Conservation (phyloP, 768 basidiomycete genomes). For the Boletus subparvulus region DNA sequence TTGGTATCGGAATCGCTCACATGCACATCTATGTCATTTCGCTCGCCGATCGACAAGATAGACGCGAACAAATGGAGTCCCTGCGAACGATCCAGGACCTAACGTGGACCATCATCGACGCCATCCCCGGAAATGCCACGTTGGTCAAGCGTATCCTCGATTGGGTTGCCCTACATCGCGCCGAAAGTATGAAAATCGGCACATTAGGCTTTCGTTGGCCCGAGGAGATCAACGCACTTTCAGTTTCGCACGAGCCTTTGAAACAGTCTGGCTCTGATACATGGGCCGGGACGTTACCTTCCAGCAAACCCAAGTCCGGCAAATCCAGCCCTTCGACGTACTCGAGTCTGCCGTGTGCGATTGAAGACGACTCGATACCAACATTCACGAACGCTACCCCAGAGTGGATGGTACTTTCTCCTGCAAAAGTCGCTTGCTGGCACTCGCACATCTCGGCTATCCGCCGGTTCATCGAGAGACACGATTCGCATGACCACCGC, state of each 20-base stretch:
- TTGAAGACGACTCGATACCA: constrained; percentile 38
- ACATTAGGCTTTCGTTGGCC: constrained; percentile 39
- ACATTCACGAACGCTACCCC: constrained; percentile 39
- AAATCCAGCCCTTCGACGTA: background rate
- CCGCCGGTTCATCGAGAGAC: constrained; percentile 39
- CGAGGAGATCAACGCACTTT: constrained; percentile 32
- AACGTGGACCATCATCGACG: constrained; percentile 55
- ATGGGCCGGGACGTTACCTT: constrained; percentile 14
- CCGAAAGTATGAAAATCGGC: background rate
- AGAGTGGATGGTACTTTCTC: constrained; percentile 52
- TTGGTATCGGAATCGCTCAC: constrained; percentile 39
- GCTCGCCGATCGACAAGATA: constrained; percentile 53
- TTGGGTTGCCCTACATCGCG: constrained; percentile 34
- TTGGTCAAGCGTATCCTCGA: constrained; percentile 43
- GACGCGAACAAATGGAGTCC: constrained; percentile 57
- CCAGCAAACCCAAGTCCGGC: background rate
- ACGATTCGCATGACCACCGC: constrained; percentile 4
- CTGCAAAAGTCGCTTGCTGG: constrained; percentile 68
- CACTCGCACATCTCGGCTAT: constrained; percentile 62
- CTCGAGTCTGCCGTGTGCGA: constrained; percentile 44
- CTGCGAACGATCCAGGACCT: constrained; percentile 47
- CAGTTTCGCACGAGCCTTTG: constrained; percentile 9
- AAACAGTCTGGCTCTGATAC: constrained; percentile 21
- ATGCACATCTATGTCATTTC: constrained; percentile 55
- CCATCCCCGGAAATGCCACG: constrained; percentile 41